Evolutionary conservation across 768 basidiomycete genomes (phyloP).

Genomic region (Suillus subaureus): DNA sequence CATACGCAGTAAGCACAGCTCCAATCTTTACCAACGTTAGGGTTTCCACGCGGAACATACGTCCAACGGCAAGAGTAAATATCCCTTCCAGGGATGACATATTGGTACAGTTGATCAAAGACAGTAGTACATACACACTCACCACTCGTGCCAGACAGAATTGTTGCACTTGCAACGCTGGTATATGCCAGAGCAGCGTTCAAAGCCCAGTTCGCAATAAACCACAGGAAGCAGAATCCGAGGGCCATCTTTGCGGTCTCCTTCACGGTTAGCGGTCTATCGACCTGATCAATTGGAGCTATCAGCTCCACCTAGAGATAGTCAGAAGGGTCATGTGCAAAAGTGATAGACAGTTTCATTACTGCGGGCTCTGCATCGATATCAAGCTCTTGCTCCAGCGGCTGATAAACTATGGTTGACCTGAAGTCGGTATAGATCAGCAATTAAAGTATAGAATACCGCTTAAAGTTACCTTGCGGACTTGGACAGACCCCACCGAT

Average conservation of each 20-base stretch:
- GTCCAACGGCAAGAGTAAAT: conserved; percentile 87
- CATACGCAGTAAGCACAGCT: conserved; percentile 80
- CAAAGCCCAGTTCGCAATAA: conserved; percentile 90
- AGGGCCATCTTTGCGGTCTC: conserved; percentile 83
- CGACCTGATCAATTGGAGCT: conserved; percentile 15
- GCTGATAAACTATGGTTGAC: conserved; percentile 25
- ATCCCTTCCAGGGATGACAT: conserved; percentile 59
- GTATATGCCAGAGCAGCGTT: conserved; percentile 86
- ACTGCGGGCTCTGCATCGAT: conserved; percentile 22
- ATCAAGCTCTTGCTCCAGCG: conserved; percentile 20
- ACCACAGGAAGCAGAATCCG: conserved; percentile 89
- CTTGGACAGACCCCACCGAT: conserved; percentile 5
- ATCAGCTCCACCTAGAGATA: neutral
- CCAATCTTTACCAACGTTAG: conserved; percentile 71
- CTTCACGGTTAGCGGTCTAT: conserved; percentile 51
- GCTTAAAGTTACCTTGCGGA: conserved; percentile 14
- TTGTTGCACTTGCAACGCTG: conserved; percentile 92
- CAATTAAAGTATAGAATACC: neutral
- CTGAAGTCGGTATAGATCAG: conserved; percentile 4
- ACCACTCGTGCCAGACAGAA: conserved; percentile 91
- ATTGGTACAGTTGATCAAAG: neutral
- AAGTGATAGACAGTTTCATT: neutral
- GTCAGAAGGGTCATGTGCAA: neutral
- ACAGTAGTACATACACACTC: conserved; percentile 23
- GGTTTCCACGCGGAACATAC: conserved; percentile 78